A percentile compares a stretch with the other conserved stretches of the same genome.
phyloP scores from a whole-genome alignment of 148 eudicot species.

The Polygonum maritimum region DNA sequence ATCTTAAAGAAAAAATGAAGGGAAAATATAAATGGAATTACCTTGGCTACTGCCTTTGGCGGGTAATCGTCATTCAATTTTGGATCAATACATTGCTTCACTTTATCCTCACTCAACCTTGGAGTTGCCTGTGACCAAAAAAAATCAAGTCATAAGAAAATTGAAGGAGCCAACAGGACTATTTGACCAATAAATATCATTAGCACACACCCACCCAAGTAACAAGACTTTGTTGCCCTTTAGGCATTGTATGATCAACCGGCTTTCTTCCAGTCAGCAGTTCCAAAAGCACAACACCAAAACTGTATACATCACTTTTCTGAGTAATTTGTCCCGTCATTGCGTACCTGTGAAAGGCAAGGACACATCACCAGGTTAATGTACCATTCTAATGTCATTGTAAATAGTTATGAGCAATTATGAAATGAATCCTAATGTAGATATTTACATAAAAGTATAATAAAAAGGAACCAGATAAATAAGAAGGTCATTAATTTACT shows the following conservation, averaged over 20 bases:
- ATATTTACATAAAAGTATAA: neutral
- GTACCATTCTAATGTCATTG: neutral
- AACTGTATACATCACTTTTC: conserved; percentile 95
- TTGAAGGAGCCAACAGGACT: neutral
- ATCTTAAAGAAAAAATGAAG: neutral
- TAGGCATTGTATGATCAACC: conserved; percentile 96
- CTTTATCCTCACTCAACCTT: conserved; percentile 90
- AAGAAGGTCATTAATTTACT: conserved; percentile 25
- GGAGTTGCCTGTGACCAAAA: conserved; percentile 67
- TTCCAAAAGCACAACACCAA: conserved; percentile 92
- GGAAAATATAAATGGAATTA: conserved; percentile 11
- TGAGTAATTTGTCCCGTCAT: conserved; percentile 98
- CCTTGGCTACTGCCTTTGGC: conserved; percentile 91
- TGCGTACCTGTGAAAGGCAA: conserved; percentile 53
- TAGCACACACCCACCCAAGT: conserved; percentile 76
- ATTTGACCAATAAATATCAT: neutral
- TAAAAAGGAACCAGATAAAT: neutral
- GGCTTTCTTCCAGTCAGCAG: conserved; percentile 95
- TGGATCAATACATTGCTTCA: conserved; percentile 93
- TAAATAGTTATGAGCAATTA: no score
- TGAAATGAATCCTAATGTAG: no score
- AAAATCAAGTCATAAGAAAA: neutral
- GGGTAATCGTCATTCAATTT: conserved; percentile 72
- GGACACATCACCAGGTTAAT: neutral
- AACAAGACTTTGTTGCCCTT: conserved; percentile 92